Base-by-base conservation (phyloP, 2,329 filamentous ascomycete species). In the Stagonosporopsis tanaceti region DNA sequence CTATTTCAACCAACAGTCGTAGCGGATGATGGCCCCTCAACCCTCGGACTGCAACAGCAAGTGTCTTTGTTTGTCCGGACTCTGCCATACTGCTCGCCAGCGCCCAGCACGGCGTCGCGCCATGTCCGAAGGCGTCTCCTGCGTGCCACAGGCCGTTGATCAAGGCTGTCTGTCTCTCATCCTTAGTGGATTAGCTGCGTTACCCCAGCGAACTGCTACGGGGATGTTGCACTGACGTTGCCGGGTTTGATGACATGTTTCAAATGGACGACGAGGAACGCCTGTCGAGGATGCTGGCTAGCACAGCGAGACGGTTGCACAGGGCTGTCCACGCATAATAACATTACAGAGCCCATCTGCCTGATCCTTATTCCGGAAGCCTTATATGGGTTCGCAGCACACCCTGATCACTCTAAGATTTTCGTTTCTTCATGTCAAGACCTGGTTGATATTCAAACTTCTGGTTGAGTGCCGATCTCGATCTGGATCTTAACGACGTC, bases 211-310 rank as follows among this genome's bases (percentile, higher is more conserved):
- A 57, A 56, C 60, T 46, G 45, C 50, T 57, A 61, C 62, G 53
- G 61, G 57, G 57, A 58, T 64, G 53, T 54, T 40, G 53, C 62
- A 51, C 55, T 57, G 24, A 51, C 44, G 48, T 39, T 58, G 61
- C 64, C 55, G 47, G 59, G 64, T 66, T 64, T 68, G 63, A 65
- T 64, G 65, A 62, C 63, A 56, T 62, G 67, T 70, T 66, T 70
- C 67, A 67, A 22, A 47, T 35, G 53, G 53, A 41, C 50, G 57
- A 52, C 67, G 58, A 63, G 66, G 62, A 59, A 41, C 50, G 47
- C 64, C 63, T 68, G 65, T 63, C 52, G 53, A 58, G 53, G 41
- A 50, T 45, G 50, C 50, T 58, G 56, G 28, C 51, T 37, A 39
- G 53, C 50, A 63, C 61, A 57, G 62, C 50, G 57, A 53, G 53